Evolutionary conservation across 2,329 filamentous ascomycete genomes (phyloP), one percentile per base, ranked within the genome.

Genomic region (Cercospora nicotianae): DNA sequence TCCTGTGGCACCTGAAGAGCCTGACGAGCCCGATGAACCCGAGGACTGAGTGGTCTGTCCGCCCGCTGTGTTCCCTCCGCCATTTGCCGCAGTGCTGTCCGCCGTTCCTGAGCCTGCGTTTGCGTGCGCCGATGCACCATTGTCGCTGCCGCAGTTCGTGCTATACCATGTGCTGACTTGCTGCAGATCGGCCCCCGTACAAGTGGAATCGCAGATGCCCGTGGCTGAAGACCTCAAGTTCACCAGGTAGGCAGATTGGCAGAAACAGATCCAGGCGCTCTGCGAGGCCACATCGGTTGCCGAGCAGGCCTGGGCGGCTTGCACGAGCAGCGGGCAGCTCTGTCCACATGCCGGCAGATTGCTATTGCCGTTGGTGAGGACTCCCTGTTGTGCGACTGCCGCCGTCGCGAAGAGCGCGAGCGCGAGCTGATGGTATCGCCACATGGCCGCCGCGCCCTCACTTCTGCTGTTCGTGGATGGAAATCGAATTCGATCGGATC

Each of bases 261-360:
- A 96, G 81, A 96, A 93, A 80, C 93, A 96, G 39, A 84, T 82
- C 62, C 87, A 92, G 53, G 83, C 85, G 20, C 78, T 75, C 48
- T 84, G 77, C 59, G 84, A 82, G 60, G 84, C 83, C 6, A 80
- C 78, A 26, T 70, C 5, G 85, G 78, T 26, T 4, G 45, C 69
- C 86, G 86, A 85, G 79, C 93, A 96, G 69, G 83, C 87, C 57
- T 85, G 86, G 75, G 93, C 91, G 67, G 91, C 92, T 78, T 91
- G 86, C 76, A 72, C 62, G 64, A 81, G 75, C 59, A 76, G 66
- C 16, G 72, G 67, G 67, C 80, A 81, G 64, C 67, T 57, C 23
- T 75, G 68, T 1, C 78, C 80, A 74, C 80, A 81, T 3, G 69
- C 36, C 6, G 80, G 80, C 1, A 81, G 75, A 13, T 75, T 72